Base-by-base conservation (phyloP, 2,329 filamentous ascomycete genomes). In the Thyridium curvatum region DNA sequence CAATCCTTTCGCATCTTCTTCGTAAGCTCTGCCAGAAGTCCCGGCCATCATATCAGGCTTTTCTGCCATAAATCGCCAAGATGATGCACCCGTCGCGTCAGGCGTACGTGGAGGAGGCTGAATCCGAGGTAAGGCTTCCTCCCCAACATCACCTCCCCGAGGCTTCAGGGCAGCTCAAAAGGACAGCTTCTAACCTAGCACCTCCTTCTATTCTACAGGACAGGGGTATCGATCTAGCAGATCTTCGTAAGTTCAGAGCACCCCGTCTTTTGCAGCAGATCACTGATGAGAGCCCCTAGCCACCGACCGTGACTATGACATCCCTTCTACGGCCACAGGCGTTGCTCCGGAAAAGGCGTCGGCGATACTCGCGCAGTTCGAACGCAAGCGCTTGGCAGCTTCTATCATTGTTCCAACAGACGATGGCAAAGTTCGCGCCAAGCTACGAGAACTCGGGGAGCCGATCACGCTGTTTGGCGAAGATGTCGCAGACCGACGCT, bases 381-480 rank as follows among this genome's bases (percentile, higher is more conserved):
- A 89, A 53, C 86, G 91, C 45, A 96, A 95, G 64, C 81, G 89
- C 54, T 78, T 88, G 54, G 90, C 89, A 10, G 89, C 89, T 14
- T 84, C 85, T 10, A 86, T 97, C 51, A 84, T 86, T 12, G 93
- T 98, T 4, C 93, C 71, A 1, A 98, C 94, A 39, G 90, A 96
- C 59, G 93, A 98, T 68, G 82, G 77, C 45, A 80, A 86, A 52
- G 90, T 98, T 35, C 85, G 89, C 44, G 72, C 80, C 30, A 81
- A 79, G 48, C 74, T 97, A 42, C 81, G 93, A 48, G 84, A 93
- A 53, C 73, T 95, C 46, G 88, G 86, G n/a, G 86, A 98, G 56
- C 93, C 93, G 10, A 81, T 97, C 40, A 98, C 91, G 0, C 72
- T 97, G 1, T 98, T 98, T 48, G 93, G 90, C 42, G 93, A 98